These are phyloP conservation scores for Beauveria varroae DNA, from an alignment of 2,329 filamentous ascomycete species.

Conservation along the genomic window DNA sequence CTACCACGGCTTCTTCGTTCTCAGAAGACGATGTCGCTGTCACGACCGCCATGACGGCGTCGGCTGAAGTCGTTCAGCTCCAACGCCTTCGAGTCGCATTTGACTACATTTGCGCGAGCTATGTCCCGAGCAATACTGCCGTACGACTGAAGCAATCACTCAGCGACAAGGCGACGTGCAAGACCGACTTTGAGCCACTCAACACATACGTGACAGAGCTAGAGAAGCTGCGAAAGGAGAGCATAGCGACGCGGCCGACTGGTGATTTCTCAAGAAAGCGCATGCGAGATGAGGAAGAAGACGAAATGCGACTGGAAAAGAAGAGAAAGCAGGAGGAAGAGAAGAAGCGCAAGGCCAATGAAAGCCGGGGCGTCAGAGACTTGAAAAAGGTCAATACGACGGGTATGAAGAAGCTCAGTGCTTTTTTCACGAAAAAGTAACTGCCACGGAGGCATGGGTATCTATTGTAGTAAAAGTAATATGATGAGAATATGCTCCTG, in stretches of 20 bases:
- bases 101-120: conserved; percentile 55
- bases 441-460: conserved; percentile 7
- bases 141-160: conserved; percentile 35
- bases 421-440: conserved; percentile 75
- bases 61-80: conserved; percentile 44
- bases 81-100: conserved; percentile 59
- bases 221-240: conserved; percentile 61
- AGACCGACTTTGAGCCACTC: conserved; percentile 61
- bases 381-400: conserved; percentile 83
- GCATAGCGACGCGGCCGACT: conserved; percentile 57
- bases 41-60: conserved; percentile 36
- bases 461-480: conserved; percentile 11
- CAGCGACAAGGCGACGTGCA: conserved; percentile 22
- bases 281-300: conserved; percentile 57
- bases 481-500: conserved; percentile 4
- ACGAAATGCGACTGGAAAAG: conserved; percentile 64
- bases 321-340: conserved; percentile 82
- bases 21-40: conserved; percentile 28
- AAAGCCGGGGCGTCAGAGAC: conserved; percentile 69
- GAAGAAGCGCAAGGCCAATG: conserved; percentile 68
- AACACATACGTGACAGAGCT: conserved; percentile 62
- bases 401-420: conserved; percentile 96
- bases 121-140: conserved; percentile 43
- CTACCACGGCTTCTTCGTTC: conserved; percentile 40
- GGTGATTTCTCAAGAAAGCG: conserved; percentile 67